Evolutionary conservation across 2,329 filamentous ascomycete genomes (phyloP).

Genomic region (Microdochium nivale): DNA sequence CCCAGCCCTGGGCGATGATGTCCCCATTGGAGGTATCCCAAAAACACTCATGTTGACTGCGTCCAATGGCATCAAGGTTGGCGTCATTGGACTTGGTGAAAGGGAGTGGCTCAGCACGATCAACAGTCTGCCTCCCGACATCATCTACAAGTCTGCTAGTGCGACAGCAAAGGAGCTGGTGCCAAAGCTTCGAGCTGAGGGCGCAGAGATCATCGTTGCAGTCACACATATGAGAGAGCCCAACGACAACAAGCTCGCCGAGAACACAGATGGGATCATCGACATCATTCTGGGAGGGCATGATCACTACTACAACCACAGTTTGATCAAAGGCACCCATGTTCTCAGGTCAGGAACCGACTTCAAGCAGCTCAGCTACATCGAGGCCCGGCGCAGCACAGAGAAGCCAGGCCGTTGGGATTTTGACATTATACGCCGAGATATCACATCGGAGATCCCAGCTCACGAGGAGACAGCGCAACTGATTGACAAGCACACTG

Average conservation of each 20-base stretch:
- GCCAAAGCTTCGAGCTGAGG: slow-evolving; percentile 62
- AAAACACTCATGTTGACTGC: slow-evolving; percentile 70
- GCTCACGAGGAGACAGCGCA: slow-evolving; percentile 52
- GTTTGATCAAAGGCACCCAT: slow-evolving; percentile 69
- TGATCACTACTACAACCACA: slow-evolving; percentile 81
- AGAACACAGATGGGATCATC: slow-evolving; percentile 62
- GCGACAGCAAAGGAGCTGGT: slow-evolving; percentile 69
- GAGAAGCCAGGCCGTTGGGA: slow-evolving; percentile 53
- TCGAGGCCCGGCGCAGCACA: slow-evolving; percentile 58
- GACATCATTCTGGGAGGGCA: slow-evolving; percentile 86
- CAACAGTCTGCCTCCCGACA: slow-evolving; percentile 72
- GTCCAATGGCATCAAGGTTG: slow-evolving; percentile 78
- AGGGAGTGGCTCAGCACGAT: slow-evolving; percentile 86
- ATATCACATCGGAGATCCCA: slow-evolving; percentile 61
- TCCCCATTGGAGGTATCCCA: slow-evolving; percentile 67
- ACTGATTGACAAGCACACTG: slow-evolving; percentile 61
- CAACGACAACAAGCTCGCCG: slow-evolving; percentile 79
- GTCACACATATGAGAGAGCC: slow-evolving; percentile 82
- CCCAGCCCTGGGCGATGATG: slow-evolving; percentile 65
- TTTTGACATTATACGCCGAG: slow-evolving; percentile 66
- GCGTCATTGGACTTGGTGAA: slow-evolving; percentile 78
- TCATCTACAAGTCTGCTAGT: slow-evolving; percentile 74
- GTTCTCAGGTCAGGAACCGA: slow-evolving; percentile 83
- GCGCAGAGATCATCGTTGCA: slow-evolving; percentile 75
- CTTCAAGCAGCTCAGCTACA: slow-evolving; percentile 86